Percentiles rank a stretch among this genome's conserved stretches.
These are phyloP conservation scores for Xerocomus nothofagi DNA, from an alignment of 1,284 basidiomycete genomes.

Conservation along the genomic window DNA sequence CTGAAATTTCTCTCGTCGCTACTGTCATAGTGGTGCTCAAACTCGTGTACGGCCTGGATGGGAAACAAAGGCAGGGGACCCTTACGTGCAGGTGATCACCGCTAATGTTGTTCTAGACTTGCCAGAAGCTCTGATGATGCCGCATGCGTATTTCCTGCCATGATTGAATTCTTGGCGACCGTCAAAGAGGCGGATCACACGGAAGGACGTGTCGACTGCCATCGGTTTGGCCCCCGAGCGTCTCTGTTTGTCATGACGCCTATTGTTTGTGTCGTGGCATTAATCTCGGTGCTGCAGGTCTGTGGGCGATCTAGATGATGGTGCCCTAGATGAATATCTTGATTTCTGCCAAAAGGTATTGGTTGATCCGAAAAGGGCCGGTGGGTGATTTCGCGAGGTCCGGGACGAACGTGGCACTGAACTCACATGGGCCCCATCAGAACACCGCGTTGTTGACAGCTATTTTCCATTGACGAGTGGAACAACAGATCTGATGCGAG, in stretches of 20 bases:
- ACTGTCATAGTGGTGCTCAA: constrained; percentile 74
- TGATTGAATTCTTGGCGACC: constrained; percentile 51
- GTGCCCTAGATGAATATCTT: constrained; percentile 65
- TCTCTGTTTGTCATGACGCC: constrained; percentile 32
- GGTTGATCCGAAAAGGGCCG: constrained; percentile 33
- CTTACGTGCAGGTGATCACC: constrained; percentile 6
- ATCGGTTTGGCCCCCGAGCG: constrained; percentile 38
- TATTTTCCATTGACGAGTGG: constrained; percentile 43
- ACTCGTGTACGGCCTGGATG: constrained; percentile 82
- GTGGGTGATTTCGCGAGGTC: constrained; percentile 16
- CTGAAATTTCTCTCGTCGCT: constrained; percentile 73
- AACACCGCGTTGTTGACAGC: constrained; percentile 34
- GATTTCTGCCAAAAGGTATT: constrained; percentile 63
- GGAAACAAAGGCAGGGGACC: constrained; percentile 50
- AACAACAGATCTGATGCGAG: not conserved
- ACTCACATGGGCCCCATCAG: constrained; percentile 18
- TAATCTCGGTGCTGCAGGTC: constrained; percentile 42
- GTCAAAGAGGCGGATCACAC: constrained; percentile 44
- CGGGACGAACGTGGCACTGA: constrained; percentile 15
- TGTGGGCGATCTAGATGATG: constrained; percentile 52
- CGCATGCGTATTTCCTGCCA: constrained; percentile 60
- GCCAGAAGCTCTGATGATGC: constrained; percentile 54
- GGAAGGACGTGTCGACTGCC: constrained; percentile 32
- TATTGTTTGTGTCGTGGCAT: constrained; percentile 5
- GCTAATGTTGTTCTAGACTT: constrained; percentile 38